Base-by-base conservation (phyloP, 345 rosid genomes). In the Microthlaspi erraticum region DNA sequence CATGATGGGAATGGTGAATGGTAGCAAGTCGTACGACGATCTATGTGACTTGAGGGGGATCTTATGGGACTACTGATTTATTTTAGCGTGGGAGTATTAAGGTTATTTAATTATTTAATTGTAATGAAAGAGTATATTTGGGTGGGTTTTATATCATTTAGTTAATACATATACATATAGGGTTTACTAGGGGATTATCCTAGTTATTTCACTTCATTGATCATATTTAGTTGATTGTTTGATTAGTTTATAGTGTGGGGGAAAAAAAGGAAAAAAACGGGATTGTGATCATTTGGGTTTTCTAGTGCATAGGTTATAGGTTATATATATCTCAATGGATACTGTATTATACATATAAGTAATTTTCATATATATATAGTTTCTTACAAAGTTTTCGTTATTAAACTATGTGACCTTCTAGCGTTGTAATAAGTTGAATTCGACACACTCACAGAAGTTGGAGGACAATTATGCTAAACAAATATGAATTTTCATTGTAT, bases 11-110 rank as follows among this genome's bases (percentile, higher is more conserved):
- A 54, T 62, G 70, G 48, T 46, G 41, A 69, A 62, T 38, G 59
- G 52, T 41, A 63, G 74, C 70, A 75, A 75, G 16, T 75, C 79
- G 11, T 75, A 75, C 13, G 79, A 75, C 0, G 79, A 75, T 75
- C 75, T 75, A 43, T 68, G 70, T 46, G 65, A 69, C 68, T 68
- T 75, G 46, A 39, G 70, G 60, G 79, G 60, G 33, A 48, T 61
- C 60, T 55, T 69, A 39, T 75, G 79, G 79, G 75, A 69, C 45
- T 75, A 67, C 43, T 75, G 23, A 69, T 34, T 31, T 13, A 49
- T 13, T 58, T 38, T 57, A 13, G 55, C 7, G 34, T 65, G 66
- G 60, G 59, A 37, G 23, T 5, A 49, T 20, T 57, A 65, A 31
- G 58, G 46, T 56, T 66, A 64, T 36, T 33, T 50, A 5, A 52